Conservation (phyloP, 345 rosid genomes). For the Dovyalis caffra region DNA sequence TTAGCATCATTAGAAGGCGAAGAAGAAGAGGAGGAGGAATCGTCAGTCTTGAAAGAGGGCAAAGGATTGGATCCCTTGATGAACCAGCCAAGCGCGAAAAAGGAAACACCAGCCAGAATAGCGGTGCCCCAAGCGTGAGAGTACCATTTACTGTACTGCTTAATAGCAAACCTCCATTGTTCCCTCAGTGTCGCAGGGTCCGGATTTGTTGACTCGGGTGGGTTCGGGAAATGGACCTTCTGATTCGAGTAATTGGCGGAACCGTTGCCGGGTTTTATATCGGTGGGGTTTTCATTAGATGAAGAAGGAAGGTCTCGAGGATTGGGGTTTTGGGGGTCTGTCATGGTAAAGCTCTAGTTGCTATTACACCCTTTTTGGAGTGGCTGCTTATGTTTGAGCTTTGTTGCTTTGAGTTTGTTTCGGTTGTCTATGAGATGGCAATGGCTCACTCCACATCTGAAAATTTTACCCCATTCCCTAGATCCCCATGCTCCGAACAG, state of each 20-base stretch:
- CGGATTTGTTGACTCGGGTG: constrained; percentile 59
- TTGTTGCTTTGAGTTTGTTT: too few relatives aligned
- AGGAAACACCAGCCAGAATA: constrained; percentile 74
- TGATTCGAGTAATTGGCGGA: constrained; percentile 41
- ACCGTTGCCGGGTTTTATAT: neutral
- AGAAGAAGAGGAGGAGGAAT: constrained; percentile 5
- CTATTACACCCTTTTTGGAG: too few relatives aligned
- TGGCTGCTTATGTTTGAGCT: neutral
- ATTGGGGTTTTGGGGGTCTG: neutral
- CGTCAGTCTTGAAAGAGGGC: constrained; percentile 49
- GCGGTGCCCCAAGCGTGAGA: constrained; percentile 94
- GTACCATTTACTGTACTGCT: constrained; percentile 79
- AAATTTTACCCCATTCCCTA: too few relatives aligned
- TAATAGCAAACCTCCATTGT: constrained; percentile 78
- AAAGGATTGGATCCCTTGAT: constrained; percentile 87
- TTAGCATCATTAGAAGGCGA: constrained; percentile 6
- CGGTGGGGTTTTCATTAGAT: neutral
- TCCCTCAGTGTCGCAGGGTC: constrained; percentile 75
- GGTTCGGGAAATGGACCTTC: constrained; percentile 50
- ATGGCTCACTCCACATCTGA: too few relatives aligned
- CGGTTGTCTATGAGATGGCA: too few relatives aligned
- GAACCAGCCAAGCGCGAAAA: constrained; percentile 85
- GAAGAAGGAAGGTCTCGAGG: neutral
- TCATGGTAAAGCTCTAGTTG: neutral
- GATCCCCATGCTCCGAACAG: too few relatives aligned